These are phyloP conservation scores for Chalciporus chontae DNA, from an alignment of 768 basidiomycete species.

Conservation along the genomic window DNA sequence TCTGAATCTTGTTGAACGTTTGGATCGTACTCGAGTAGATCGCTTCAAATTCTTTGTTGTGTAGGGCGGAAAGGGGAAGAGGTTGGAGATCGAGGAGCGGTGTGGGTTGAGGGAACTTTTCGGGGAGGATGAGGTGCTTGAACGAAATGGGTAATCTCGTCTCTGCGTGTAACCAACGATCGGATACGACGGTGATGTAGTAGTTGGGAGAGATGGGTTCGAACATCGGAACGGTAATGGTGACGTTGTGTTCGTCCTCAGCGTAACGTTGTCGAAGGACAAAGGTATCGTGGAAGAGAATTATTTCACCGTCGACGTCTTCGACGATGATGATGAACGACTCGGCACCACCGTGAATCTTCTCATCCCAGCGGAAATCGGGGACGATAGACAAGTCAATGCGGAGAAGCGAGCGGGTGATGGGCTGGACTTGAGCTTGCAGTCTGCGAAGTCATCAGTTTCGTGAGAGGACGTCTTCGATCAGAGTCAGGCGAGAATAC, in stretches of 20 bases:
- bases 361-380: slow-evolving; percentile 99
- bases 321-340: slow-evolving; percentile 93
- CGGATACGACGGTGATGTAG: slow-evolving; percentile 92
- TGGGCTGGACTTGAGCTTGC: slow-evolving; percentile 94
- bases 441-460: slow-evolving; percentile 43
- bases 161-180: slow-evolving; percentile 94
- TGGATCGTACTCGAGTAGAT: slow-evolving; percentile 79
- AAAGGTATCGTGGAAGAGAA: slow-evolving; percentile 94
- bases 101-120: slow-evolving; percentile 93
- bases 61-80: slow-evolving; percentile 84
- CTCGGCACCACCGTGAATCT: slow-evolving; percentile 84
- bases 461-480: not conserved
- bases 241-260: slow-evolving; percentile 91
- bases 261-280: slow-evolving; percentile 88
- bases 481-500: slow-evolving; percentile 21
- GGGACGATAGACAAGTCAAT: slow-evolving; percentile 93
- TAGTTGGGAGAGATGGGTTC: slow-evolving; percentile 98
- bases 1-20: slow-evolving; percentile 98
- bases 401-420: slow-evolving; percentile 88
- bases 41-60: slow-evolving; percentile 88
- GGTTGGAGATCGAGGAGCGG: slow-evolving; percentile 90
- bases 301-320: slow-evolving; percentile 95
- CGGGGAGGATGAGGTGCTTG: slow-evolving; percentile 96
- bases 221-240: slow-evolving; percentile 93
- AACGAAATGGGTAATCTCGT: slow-evolving; percentile 94